phyloP scores from a whole-genome alignment of 1,139 yeast genomes.

The Pichia kudriavzevii region DNA sequence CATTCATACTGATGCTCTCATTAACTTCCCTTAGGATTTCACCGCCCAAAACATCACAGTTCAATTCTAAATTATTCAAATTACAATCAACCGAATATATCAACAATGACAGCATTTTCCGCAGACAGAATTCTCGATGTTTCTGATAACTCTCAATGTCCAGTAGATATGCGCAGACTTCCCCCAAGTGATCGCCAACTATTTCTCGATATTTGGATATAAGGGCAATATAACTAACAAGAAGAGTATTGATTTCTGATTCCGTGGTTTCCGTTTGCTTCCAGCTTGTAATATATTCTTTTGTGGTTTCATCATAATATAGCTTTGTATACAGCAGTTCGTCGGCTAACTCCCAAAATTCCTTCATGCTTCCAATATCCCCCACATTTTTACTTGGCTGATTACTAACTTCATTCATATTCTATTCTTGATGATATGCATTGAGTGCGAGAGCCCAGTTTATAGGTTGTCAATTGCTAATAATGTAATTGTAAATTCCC shows the following conservation, averaged over 20 bases:
- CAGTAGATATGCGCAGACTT: constrained; percentile 26
- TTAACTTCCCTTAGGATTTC: constrained; percentile 19
- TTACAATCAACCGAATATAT: constrained; percentile 32
- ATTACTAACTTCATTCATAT: not conserved
- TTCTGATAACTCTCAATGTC: constrained; percentile 31
- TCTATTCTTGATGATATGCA: too few relatives aligned
- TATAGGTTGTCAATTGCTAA: too few relatives aligned
- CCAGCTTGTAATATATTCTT: constrained; percentile 19
- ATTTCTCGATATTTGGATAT: constrained; percentile 24
- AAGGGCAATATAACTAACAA: constrained; percentile 27
- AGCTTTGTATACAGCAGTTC: constrained; percentile 24
- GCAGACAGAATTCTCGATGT: constrained; percentile 35
- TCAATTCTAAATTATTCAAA: constrained; percentile 31
- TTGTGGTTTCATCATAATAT: constrained; percentile 19
- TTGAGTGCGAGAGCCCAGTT: too few relatives aligned
- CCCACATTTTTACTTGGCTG: too few relatives aligned
- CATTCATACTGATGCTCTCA: constrained; percentile 19
- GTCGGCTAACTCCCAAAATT: constrained; percentile 27
- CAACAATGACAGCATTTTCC: constrained; percentile 39
- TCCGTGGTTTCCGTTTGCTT: constrained; percentile 14
- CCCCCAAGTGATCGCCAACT: constrained; percentile 15
- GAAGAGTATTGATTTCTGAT: constrained; percentile 26
- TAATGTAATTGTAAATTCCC: too few relatives aligned
- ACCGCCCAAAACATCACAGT: constrained; percentile 23
- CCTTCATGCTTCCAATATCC: too few relatives aligned